Evolutionary conservation across 495 filamentous ascomycete genomes (phyloP).

Genomic region (Podospora anserina): DNA sequence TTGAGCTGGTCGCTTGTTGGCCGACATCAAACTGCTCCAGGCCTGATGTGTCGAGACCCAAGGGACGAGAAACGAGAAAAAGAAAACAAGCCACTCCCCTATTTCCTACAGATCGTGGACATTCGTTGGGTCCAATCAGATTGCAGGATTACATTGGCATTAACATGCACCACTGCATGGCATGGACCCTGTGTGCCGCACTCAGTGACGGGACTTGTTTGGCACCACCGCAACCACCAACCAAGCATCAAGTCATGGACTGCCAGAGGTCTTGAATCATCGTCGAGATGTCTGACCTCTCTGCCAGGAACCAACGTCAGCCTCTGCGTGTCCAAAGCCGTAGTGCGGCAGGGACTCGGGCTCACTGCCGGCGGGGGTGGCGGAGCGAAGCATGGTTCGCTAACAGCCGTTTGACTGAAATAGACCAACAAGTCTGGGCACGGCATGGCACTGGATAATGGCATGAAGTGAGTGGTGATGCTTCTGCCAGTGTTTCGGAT

Average conservation of each 20-base stretch:
- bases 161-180: neutral
- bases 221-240: neutral
- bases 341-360: neutral
- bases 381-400: slow-evolving; percentile 9
- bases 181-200: neutral
- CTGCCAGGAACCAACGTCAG: neutral
- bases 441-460: neutral
- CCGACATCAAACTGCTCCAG: neutral
- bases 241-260: neutral
- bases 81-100: slow-evolving; percentile 18
- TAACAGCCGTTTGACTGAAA: slow-evolving; percentile 3
- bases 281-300: neutral
- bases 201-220: neutral
- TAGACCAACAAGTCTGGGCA: slow-evolving; percentile 2
- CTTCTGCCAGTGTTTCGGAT: neutral
- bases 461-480: neutral
- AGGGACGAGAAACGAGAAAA: neutral
- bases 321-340: neutral
- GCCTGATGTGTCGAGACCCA: neutral
- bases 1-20: neutral
- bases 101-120: slow-evolving; percentile 20
- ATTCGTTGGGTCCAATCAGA: slow-evolving; percentile 23
- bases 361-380: slow-evolving; percentile 20
- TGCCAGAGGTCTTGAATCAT: neutral
- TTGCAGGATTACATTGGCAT: neutral